phyloP scores from a whole-genome alignment of 345 rosid species.

The Arabidopsis suecica region DNA sequence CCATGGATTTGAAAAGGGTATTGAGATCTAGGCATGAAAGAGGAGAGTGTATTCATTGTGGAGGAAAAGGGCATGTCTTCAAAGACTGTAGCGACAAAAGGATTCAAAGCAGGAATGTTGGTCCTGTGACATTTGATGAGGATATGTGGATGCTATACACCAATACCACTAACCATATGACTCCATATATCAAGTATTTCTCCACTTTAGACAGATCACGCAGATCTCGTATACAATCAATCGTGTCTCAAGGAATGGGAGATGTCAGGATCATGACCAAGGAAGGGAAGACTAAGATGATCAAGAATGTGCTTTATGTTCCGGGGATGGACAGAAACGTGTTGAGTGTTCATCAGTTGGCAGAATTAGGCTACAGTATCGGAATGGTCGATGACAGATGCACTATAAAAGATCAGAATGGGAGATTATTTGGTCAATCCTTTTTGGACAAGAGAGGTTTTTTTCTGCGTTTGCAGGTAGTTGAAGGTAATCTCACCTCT shows the following conservation, averaged over 20 bases:
- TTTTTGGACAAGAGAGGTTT: neutral
- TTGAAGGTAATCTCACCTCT: slow-evolving; percentile 2
- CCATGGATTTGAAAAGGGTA: neutral
- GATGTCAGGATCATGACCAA: neutral
- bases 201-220: neutral
- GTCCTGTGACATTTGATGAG: neutral
- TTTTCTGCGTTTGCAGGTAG: neutral
- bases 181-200: neutral
- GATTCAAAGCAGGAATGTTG: neutral
- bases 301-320: slow-evolving; percentile 24
- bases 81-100: neutral
- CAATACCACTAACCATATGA: neutral
- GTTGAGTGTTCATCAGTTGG: slow-evolving; percentile 1
- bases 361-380: neutral
- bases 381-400: neutral
- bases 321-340: neutral
- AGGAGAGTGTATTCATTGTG: neutral
- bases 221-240: neutral
- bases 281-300: neutral
- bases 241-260: neutral
- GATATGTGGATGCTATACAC: slow-evolving; percentile 12
- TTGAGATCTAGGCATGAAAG: slow-evolving; percentile 7
- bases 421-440: neutral
- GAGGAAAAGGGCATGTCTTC: neutral
- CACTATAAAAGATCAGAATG: neutral